Evolutionary conservation across 2,329 filamentous ascomycete species (phyloP), one percentile per base, ranked within the genome.

Genomic region (Parafenestella ontariensis): DNA sequence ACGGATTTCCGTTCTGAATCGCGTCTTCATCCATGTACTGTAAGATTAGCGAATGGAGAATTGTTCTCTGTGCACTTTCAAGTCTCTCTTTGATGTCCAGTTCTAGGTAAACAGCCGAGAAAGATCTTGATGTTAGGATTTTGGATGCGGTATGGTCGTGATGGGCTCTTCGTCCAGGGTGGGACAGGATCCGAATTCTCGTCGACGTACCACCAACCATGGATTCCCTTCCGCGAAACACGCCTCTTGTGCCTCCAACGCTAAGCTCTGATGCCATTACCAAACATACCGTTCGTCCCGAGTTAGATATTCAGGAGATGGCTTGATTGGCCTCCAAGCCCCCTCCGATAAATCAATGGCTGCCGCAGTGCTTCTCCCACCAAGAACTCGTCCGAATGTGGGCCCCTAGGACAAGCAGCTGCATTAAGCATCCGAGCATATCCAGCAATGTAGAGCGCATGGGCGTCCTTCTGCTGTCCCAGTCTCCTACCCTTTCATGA

Each of bases 331-430:
- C 29, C 33, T 18, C 28, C 8, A n/a, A 36, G 20, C 26, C 26
- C 24, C 15, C n/a, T 11, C 41, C 4, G n/a, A 40, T 50, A 45
- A 54, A 58, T 54, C 39, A 51, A 21, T 18, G 26, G 10, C 31
- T 17, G 39, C 24, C n/a, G n/a, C n/a, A n/a, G n/a, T n/a, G n/a
- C n/a, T 41, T 46, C 46, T 57, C 39, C 23, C 44, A 41, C 40
- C 40, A 42, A 29, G n/a, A 21, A 28, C n/a, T 21, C 40, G n/a
- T n/a, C n/a, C n/a, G n/a, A n/a, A n/a, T n/a, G n/a, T n/a, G n/a
- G n/a, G n/a, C n/a, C n/a, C n/a, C n/a, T n/a, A n/a, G n/a, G n/a
- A n/a, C n/a, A n/a, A n/a, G n/a, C n/a, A n/a, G n/a, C n/a, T n/a
- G n/a, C n/a, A n/a, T n/a, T n/a, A n/a, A n/a, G n/a, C n/a, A n/a